phyloP scores from a whole-genome alignment of 768 basidiomycete genomes.

The Vararia minispora region DNA sequence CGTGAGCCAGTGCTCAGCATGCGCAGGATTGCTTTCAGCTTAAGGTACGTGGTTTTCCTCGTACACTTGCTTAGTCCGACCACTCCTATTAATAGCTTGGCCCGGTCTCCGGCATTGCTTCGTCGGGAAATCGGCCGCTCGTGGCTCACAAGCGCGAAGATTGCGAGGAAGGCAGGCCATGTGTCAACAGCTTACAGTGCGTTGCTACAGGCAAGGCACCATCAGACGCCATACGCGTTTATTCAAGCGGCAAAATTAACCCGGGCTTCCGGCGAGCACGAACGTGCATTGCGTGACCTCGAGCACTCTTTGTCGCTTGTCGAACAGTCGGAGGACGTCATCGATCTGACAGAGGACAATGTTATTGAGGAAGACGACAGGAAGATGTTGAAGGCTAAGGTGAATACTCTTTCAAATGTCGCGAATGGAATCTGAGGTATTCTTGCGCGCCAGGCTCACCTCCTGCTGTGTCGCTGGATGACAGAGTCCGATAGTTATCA shows the following conservation, averaged over 20 bases:
- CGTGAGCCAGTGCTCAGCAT: slow-evolving; percentile 87
- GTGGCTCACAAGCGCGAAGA: slow-evolving; percentile 92
- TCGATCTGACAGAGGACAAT: slow-evolving; percentile 53
- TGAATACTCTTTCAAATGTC: slow-evolving; percentile 13
- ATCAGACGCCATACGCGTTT: slow-evolving; percentile 63
- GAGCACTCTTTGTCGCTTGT: slow-evolving; percentile 38
- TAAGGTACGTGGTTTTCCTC: slow-evolving; percentile 33
- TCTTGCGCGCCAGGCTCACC: slow-evolving; percentile 43
- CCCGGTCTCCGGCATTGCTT: slow-evolving; percentile 38
- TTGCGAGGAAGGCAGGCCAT: slow-evolving; percentile 90
- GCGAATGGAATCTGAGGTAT: background rate
- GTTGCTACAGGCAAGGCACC: slow-evolving; percentile 77
- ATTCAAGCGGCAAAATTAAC: slow-evolving; percentile 85
- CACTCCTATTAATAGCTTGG: background rate
- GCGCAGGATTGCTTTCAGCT: slow-evolving; percentile 66
- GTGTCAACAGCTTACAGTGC: slow-evolving; percentile 97
- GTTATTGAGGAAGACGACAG: slow-evolving; percentile 37
- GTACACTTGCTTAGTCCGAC: too few relatives aligned
- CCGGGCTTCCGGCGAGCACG: slow-evolving; percentile 64
- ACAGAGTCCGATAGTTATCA: slow-evolving; percentile 80
- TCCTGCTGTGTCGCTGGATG: slow-evolving; percentile 88
- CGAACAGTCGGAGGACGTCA: slow-evolving; percentile 24
- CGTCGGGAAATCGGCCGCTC: slow-evolving; percentile 48
- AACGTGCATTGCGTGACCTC: slow-evolving; percentile 80
- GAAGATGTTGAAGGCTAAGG: slow-evolving; percentile 62